phyloP scores from a whole-genome alignment of 2,329 filamentous ascomycete genomes.

The Spiromastix sp. region DNA sequence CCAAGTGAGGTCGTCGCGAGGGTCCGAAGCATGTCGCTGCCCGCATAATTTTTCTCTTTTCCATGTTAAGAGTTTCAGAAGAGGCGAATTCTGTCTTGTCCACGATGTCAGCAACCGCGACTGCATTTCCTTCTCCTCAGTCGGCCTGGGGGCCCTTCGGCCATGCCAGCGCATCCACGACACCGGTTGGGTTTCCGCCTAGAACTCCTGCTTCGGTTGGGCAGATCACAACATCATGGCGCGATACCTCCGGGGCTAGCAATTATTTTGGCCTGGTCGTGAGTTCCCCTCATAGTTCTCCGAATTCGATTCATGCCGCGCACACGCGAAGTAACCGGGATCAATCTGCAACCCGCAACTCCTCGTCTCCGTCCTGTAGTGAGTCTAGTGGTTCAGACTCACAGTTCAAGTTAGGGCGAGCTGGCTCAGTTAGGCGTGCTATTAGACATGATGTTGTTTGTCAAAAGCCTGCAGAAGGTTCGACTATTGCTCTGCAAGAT shows the following conservation, averaged over 20 bases:
- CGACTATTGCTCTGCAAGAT: too few relatives aligned
- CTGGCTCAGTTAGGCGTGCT: too few relatives aligned
- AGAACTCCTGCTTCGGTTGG: slow-evolving; percentile 45
- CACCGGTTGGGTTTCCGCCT: slow-evolving; percentile 43
- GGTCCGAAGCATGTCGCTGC: too few relatives aligned
- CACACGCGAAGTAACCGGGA: slow-evolving; percentile 66
- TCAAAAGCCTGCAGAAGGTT: too few relatives aligned
- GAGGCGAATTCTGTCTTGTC: too few relatives aligned
- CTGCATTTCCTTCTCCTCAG: slow-evolving; percentile 13
- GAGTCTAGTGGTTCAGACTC: too few relatives aligned
- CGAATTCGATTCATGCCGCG: slow-evolving; percentile 49
- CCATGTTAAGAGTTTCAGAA: too few relatives aligned
- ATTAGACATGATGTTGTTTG: too few relatives aligned
- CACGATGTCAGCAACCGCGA: slow-evolving; percentile 17
- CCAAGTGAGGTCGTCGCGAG: too few relatives aligned
- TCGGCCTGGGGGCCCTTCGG: slow-evolving; percentile 11
- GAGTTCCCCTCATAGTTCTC: slow-evolving; percentile 48
- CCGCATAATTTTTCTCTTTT: too few relatives aligned
- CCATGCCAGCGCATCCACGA: slow-evolving; percentile 24
- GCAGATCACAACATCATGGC: slow-evolving; percentile 38
- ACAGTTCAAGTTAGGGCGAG: too few relatives aligned
- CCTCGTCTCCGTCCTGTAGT: too few relatives aligned
- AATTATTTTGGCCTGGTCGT: slow-evolving; percentile 79
- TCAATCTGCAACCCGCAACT: slow-evolving; percentile 53
- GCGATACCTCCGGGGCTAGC: slow-evolving; percentile 47